Base-by-base conservation (phyloP, 176 grass and related monocot species). In the Stipa capillata region DNA sequence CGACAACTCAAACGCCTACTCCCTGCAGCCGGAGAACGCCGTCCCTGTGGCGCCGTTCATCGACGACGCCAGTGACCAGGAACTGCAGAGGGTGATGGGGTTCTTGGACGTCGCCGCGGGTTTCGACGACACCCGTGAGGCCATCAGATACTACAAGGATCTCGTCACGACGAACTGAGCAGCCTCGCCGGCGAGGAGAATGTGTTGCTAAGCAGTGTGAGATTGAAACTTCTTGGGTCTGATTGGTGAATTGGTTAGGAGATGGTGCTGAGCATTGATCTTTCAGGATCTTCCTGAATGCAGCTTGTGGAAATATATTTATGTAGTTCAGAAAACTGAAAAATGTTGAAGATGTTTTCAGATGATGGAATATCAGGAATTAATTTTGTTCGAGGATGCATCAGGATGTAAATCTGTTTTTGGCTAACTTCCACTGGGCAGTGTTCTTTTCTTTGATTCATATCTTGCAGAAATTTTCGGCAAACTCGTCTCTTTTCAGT, bases 1-100 rank as follows among this genome's bases (percentile, higher is more conserved):
- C 69, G 96, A 99, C 78, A 95, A 99, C 78, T 92, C 96, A 0
- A 99, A 93, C 24, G 86, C 96, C 9, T 99, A 99, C 65, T 51
- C 74, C 3, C 65, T 95, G 43, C 92, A 95, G 56, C 96, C 92
- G 28, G 88, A 93, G 42, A 99, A 95, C n/a, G 92, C 92, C 2
- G 37, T 99, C 12, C 92, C 79, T 0, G 69, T 99, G 15, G 82
- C 36, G 31, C 92, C 92, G 15, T 99, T 99, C 47, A 76, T 90
- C 14, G 74, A 99, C 23, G 81, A 99, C 43, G 79, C 73, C 62
- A 62, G 52, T 13, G 88, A 99, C 63, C 59, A 42, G 15, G 90
- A 99, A 80, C 87, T 99, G 55, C n/a, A 77, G 27, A 95, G 86
- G 81, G 65, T 95, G 9, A 89, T 82, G n/a, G 79, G 68, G 25